Evolutionary conservation across 495 filamentous ascomycete species (phyloP), one percentile per base, ranked within the genome.

Genomic region (Talaromyces thailandensis): DNA sequence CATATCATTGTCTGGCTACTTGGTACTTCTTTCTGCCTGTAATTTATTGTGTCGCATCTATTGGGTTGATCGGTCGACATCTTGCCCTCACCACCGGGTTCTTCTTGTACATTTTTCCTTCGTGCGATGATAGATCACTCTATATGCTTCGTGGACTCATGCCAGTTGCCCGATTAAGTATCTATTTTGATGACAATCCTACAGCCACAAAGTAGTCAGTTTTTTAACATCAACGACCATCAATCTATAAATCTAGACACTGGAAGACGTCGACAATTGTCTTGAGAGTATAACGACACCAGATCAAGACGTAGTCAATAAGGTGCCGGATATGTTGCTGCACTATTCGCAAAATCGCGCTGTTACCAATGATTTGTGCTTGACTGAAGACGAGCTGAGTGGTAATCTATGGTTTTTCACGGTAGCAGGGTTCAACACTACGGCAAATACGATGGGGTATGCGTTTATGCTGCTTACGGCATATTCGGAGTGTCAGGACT

Each of bases 401-500:
- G 80, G 81, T 43, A 83, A 83, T 56, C 75, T 85, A 23, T 86
- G 82, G 57, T 70, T 79, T 4, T 81, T 84, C 63, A 83, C 72
- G 29, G 73, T 78, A 28, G 83, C 83, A 3, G 83, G 83, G 0
- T 80, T 81, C 62, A 82, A 86, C 60, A 83, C 82, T 0, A 83
- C 81, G 0, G 77, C 82, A 0, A 81, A 79, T 50, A 81, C 74
- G 1, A 68, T 84, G 29, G 74, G 77, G 0, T 82, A 78, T 64
- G 74, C 81, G 2, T 57, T 84, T 1, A 69, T 73, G 23, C 70
- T 84, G 25, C 67, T 85, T 0, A 78, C 83, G 0, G 68, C 71
- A 0, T 69, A 81, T 63, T 78, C 80, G 0, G 58, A 76, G 18
- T 80, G 72, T 64, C 82, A 85, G 64, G 67, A 71, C 0, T 81